A percentile compares a stretch with the other conserved stretches of the same genome.
phyloP scores from a whole-genome alignment of 805 yeast genomes.

The Saturnispora gosingensis region DNA sequence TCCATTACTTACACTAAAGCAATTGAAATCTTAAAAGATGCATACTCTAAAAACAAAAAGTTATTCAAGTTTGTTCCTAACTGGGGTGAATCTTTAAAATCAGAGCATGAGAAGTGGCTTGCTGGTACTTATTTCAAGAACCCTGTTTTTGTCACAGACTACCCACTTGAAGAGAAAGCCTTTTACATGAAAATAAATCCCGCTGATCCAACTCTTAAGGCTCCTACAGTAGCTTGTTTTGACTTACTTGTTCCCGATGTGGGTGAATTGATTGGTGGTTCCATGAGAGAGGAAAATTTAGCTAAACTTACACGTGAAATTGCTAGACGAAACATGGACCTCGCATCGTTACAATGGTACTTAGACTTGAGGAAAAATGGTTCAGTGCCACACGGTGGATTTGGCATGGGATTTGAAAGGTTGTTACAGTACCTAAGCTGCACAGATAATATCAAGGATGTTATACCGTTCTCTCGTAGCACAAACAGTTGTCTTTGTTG shows the following conservation, averaged over 20 bases:
- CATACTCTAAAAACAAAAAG: constrained; percentile 25
- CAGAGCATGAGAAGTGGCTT: constrained; percentile 89
- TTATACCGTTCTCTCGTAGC: constrained; percentile 78
- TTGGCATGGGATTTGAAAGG: constrained; percentile 91
- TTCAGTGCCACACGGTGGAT: constrained; percentile 91
- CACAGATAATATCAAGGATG: constrained; percentile 75
- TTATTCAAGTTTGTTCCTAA: constrained; percentile 35
- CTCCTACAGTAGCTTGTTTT: constrained; percentile 72
- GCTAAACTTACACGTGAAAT: constrained; percentile 42
- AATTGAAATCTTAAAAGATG: constrained; percentile 38
- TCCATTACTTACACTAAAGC: constrained; percentile 72
- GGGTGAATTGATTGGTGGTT: constrained; percentile 94
- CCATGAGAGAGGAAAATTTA: constrained; percentile 71
- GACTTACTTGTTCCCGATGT: constrained; percentile 84
- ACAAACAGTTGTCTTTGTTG: constrained; percentile 44
- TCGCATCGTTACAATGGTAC: constrained; percentile 69
- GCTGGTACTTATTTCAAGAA: constrained; percentile 58
- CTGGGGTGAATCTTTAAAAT: constrained; percentile 68
- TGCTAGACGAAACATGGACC: constrained; percentile 44
- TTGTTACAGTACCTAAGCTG: constrained; percentile 64
- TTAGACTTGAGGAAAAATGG: constrained; percentile 65
- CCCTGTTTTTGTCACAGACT: constrained; percentile 86
- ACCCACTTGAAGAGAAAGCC: constrained; percentile 73
- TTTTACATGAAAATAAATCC: constrained; percentile 73
- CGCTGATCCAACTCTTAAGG: constrained; percentile 27